A percentile compares a stretch with the other conserved stretches of the same genome.
Conservation (phyloP, 495 filamentous ascomycete genomes). For the Podospora conica region DNA sequence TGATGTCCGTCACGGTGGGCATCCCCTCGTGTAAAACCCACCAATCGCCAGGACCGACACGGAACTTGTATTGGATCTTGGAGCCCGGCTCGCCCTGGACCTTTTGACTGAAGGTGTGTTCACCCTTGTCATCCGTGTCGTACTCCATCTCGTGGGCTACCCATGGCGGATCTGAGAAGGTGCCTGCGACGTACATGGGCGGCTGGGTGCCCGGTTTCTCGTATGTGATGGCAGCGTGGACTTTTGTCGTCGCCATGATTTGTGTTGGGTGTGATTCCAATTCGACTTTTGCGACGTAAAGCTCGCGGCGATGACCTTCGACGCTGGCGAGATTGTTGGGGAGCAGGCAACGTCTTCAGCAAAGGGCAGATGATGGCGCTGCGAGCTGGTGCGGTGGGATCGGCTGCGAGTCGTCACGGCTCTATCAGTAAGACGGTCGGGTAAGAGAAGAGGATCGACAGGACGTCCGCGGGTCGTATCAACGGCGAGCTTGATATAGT, state of each 20-base stretch:
- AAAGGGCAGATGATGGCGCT: neutral
- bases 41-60: conserved; percentile 55
- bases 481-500: neutral
- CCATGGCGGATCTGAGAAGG: conserved; percentile 61
- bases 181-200: conserved; percentile 60
- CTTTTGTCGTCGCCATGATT: conserved; percentile 34
- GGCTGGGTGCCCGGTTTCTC: conserved; percentile 49
- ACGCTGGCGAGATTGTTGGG: conserved; percentile 8
- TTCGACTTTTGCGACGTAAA: neutral
- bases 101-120: conserved; percentile 41
- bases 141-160: conserved; percentile 53
- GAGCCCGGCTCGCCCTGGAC: conserved; percentile 40
- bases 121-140: conserved; percentile 36
- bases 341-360: neutral
- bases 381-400: neutral
- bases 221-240: conserved; percentile 51
- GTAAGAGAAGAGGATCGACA: neutral
- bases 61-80: conserved; percentile 65
- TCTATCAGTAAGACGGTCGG: neutral
- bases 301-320: neutral
- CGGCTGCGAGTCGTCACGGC: neutral
- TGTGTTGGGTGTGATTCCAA: neutral
- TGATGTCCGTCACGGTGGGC: conserved; percentile 48
- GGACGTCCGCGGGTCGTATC: neutral
- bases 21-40: conserved; percentile 56